Conservation (phyloP, 1,139 yeast genomes). For the Barnettozyma hawaiiensis region DNA sequence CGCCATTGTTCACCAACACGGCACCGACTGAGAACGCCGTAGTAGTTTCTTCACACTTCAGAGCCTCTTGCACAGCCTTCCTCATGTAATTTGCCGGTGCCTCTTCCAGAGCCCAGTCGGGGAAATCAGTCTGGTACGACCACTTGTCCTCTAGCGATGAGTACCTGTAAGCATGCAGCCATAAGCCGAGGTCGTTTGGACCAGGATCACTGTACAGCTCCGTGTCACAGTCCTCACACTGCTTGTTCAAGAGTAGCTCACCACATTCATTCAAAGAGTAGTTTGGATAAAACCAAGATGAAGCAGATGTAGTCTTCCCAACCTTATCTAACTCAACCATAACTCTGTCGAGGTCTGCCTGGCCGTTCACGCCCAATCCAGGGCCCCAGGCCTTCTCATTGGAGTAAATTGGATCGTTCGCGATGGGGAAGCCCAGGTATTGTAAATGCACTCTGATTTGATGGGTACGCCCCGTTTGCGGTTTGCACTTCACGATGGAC, state of each 20-base stretch:
- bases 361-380: conserved; percentile 67
- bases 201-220: conserved; percentile 85
- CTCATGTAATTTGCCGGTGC: conserved; percentile 52
- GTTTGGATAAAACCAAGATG: conserved; percentile 12
- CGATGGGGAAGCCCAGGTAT: conserved; percentile 82
- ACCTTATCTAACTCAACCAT: conserved; percentile 1
- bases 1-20: conserved; percentile 61
- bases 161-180: conserved; percentile 86
- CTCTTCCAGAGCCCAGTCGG: conserved; percentile 76
- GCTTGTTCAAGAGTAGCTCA: conserved; percentile 33
- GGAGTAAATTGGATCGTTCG: conserved; percentile 85
- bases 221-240: conserved; percentile 64
- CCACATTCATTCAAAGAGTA: conserved; percentile 4
- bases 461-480: conserved; percentile 90
- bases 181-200: conserved; percentile 73
- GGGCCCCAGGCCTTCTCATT: conserved; percentile 35
- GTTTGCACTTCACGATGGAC: conserved; percentile 76
- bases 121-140: conserved; percentile 35
- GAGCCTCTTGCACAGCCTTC: conserved; percentile 69
- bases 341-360: conserved; percentile 26
- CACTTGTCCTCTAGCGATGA: conserved; percentile 26
- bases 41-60: conserved; percentile 73
- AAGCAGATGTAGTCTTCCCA: conserved; percentile 44
- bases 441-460: conserved; percentile 92
- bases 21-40: conserved; percentile 96